phyloP scores from a whole-genome alignment of 2,329 filamentous ascomycete genomes.

The Dothistroma septosporum region DNA sequence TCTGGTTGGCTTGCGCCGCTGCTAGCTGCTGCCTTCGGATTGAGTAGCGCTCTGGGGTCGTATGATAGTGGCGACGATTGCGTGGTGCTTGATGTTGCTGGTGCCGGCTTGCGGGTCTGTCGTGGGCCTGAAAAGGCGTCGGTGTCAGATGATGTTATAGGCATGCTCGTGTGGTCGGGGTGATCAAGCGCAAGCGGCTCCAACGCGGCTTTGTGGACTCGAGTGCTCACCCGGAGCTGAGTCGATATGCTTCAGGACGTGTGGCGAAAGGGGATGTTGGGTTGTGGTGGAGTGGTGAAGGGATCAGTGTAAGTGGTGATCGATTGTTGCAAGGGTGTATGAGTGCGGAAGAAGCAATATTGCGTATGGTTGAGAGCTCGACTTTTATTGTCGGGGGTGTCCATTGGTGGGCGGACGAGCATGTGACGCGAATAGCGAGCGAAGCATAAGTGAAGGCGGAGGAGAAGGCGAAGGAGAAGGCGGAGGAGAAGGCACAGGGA shows the following conservation, averaged over 20 bases:
- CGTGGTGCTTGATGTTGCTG: slow-evolving; percentile 8
- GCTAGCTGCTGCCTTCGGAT: slow-evolving; percentile 18
- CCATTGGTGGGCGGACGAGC: slow-evolving; percentile 1
- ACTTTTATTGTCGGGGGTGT: background rate
- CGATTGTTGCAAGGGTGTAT: slow-evolving; percentile 1
- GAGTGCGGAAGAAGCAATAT: background rate
- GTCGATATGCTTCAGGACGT: background rate
- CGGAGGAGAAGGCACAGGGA: background rate
- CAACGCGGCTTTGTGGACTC: background rate
- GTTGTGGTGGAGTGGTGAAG: background rate
- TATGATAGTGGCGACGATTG: slow-evolving; percentile 8
- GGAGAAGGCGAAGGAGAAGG: slow-evolving; percentile 6
- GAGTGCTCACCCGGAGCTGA: background rate
- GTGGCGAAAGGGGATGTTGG: background rate
- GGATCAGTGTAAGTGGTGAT: slow-evolving; percentile 9
- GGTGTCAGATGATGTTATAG: slow-evolving; percentile 3
- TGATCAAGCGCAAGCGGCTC: background rate
- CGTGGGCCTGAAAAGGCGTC: slow-evolving; percentile 28
- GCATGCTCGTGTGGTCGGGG: background rate
- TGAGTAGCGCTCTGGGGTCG: slow-evolving; percentile 24
- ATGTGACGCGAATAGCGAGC: slow-evolving; percentile 7
- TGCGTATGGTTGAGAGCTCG: background rate
- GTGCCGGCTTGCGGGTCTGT: slow-evolving; percentile 27
- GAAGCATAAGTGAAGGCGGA: slow-evolving; percentile 15
- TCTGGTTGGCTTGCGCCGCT: slow-evolving; percentile 4